Evolutionary conservation across 2,329 filamentous ascomycete species (phyloP).

Genomic region (Lecanoromycetidae sp.): DNA sequence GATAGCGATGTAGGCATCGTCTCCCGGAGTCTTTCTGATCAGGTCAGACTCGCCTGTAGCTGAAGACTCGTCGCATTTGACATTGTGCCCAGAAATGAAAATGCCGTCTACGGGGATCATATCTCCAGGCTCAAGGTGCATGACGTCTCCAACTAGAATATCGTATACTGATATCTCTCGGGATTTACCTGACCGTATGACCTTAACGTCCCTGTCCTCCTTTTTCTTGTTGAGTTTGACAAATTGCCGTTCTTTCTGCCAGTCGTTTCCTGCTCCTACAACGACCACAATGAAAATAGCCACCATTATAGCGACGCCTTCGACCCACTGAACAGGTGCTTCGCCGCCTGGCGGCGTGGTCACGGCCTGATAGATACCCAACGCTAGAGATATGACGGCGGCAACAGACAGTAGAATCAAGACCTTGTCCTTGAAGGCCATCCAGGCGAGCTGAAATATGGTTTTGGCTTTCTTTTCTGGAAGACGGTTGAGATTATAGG

Average conservation of each 20-base stretch:
- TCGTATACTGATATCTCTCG: slow-evolving; percentile 59
- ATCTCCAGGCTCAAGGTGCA: slow-evolving; percentile 62
- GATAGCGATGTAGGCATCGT: slow-evolving; percentile 53
- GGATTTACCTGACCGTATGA: slow-evolving; percentile 61
- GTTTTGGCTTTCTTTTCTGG: slow-evolving; percentile 58
- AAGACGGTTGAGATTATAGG: slow-evolving; percentile 58
- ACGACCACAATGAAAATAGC: slow-evolving; percentile 65
- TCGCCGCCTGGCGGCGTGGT: slow-evolving; percentile 39
- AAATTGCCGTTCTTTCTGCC: slow-evolving; percentile 71
- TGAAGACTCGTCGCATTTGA: slow-evolving; percentile 62
- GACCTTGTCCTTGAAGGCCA: slow-evolving; percentile 72
- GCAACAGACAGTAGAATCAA: slow-evolving; percentile 59
- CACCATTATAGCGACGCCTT: slow-evolving; percentile 66
- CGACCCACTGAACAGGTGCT: slow-evolving; percentile 63
- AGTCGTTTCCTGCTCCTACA: slow-evolving; percentile 69
- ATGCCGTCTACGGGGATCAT: slow-evolving; percentile 62
- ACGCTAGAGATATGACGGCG: slow-evolving; percentile 59
- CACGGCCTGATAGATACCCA: slow-evolving; percentile 63
- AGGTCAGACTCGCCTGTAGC: slow-evolving; percentile 66
- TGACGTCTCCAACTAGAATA: slow-evolving; percentile 60
- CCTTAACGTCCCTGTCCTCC: slow-evolving; percentile 61
- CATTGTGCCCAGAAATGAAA: slow-evolving; percentile 52
- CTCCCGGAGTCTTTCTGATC: slow-evolving; percentile 52
- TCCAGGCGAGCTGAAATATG: slow-evolving; percentile 60
- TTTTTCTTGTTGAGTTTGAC: slow-evolving; percentile 72